Base-by-base conservation (phyloP, 2,329 filamentous ascomycete species). In the Epichloe hybrida region DNA sequence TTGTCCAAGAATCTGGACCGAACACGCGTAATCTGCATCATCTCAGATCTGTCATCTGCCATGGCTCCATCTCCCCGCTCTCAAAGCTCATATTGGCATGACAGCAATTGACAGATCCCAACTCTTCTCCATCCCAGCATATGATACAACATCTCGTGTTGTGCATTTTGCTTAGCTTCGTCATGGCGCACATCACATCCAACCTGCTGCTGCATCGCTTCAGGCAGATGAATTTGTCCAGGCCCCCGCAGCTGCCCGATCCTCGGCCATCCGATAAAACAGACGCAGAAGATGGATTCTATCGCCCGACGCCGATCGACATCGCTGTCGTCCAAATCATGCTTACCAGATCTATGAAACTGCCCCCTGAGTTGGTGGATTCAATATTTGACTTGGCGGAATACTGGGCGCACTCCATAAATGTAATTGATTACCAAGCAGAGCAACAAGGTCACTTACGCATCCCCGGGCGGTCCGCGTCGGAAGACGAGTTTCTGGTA, bases 351-450 rank as follows among this genome's bases (percentile, higher is more conserved):
- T 66, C 62, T 11, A 62, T 64, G 6, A 61, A 60, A 2, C 64
- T 83, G 1, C 80, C 80, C 0, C 0, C 61, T 68, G 80, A 83
- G 53, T 53, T 84, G 0, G 65, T 80, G 38, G 73, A 82, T 57
- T 60, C 63, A 44, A 72, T 84, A 44, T 62, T 83, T 50, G 79
- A 84, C 57, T 61, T 68, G 31, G 80, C 79, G 50, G 79, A 82
- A 62, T 83, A 83, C 62, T 84, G 80, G 80, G 73, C 73, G 13
- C 74, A 74, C 55, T 72, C 73, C 2, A 62, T 57, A 48, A 68
- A 63, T 21, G 60, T 60, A 31, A 55, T 68, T 12, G 55, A 68
- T 17, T 66, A 56, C 41, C 45, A 43, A 3, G 48, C 48, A 4
- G 54, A 63, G 46, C 57, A 63, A 4, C 54, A 52, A 4, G 46